Evolutionary conservation across 345 rosid species (phyloP).

Genomic region (Mallotus nudiflorus): DNA sequence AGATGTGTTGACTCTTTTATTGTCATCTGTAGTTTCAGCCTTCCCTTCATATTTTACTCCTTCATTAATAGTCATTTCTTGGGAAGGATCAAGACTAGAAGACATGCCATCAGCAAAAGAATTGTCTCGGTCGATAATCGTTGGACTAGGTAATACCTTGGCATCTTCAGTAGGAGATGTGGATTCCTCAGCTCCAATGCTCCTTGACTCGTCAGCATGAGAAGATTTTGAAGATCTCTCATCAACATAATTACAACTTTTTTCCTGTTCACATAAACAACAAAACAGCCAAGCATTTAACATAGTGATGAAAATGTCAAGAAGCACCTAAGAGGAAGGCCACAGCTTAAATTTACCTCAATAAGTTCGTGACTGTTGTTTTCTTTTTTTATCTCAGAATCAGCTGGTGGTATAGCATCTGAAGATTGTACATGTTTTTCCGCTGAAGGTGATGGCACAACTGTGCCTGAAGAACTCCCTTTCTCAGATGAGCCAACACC

Average conservation of each 20-base stretch:
- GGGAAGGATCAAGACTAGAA: too few relatives aligned
- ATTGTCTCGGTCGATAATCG: slow-evolving; percentile 20
- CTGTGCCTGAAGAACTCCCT: slow-evolving; percentile 48
- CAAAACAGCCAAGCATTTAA: not conserved
- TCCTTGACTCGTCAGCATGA: slow-evolving; percentile 14
- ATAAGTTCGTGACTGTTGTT: slow-evolving; percentile 22
- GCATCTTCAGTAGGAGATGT: slow-evolving; percentile 25
- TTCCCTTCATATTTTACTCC: slow-evolving; percentile 27
- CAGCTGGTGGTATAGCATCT: slow-evolving; percentile 28
- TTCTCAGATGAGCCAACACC: slow-evolving; percentile 32
- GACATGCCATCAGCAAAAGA: slow-evolving; percentile 28
- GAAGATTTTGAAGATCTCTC: slow-evolving; percentile 34
- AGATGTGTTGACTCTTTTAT: slow-evolving; percentile 25
- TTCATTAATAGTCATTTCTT: too few relatives aligned
- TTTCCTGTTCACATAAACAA: slow-evolving; percentile 25
- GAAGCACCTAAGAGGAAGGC: not conserved
- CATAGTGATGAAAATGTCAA: slow-evolving; percentile 11
- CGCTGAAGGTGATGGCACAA: slow-evolving; percentile 34
- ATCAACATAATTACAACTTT: slow-evolving; percentile 18
- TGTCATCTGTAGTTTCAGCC: slow-evolving; percentile 14
- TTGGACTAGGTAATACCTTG: slow-evolving; percentile 29
- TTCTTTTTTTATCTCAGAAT: slow-evolving; percentile 38
- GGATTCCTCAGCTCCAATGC: slow-evolving; percentile 29
- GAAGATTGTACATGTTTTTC: slow-evolving; percentile 32
- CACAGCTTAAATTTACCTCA: slow-evolving; percentile 37